Percentiles rank a stretch among this genome's conserved stretches.
Conservation (phyloP, 768 basidiomycete genomes). For the Leccinum rimulosum region DNA sequence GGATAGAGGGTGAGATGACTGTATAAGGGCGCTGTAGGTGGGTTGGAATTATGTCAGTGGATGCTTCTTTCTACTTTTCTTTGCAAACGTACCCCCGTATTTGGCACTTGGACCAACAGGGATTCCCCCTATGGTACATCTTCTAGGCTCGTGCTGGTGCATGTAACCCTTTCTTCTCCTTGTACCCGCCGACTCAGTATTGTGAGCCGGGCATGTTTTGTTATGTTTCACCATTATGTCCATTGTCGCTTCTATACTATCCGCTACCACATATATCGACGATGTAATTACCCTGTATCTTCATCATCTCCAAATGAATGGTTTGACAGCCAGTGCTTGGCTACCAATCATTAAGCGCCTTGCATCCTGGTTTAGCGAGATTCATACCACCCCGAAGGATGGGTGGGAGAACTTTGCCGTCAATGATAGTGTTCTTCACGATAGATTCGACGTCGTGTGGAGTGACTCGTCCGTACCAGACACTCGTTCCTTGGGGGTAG, state of each 20-base stretch:
- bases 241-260: slow-evolving; percentile 21
- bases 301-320: not conserved
- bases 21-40: slow-evolving; percentile 23
- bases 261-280: slow-evolving; percentile 26
- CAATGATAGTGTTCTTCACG: slow-evolving; percentile 83
- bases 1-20: slow-evolving; percentile 36
- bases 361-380: slow-evolving; percentile 65
- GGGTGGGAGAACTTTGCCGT: slow-evolving; percentile 79
- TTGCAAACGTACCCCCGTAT: slow-evolving; percentile 3
- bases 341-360: slow-evolving; percentile 72
- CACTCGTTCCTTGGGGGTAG: slow-evolving; percentile 77
- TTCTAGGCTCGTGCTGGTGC: slow-evolving; percentile 2
- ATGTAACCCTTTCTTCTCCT: slow-evolving; percentile 2
- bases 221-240: slow-evolving; percentile 4
- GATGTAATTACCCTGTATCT: slow-evolving; percentile 22
- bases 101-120: slow-evolving; percentile 21
- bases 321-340: not conserved
- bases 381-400: slow-evolving; percentile 87
- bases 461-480: slow-evolving; percentile 95
- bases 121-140: slow-evolving; percentile 12
- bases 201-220: not conserved
- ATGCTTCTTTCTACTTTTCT: slow-evolving; percentile 8
- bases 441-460: slow-evolving; percentile 86
- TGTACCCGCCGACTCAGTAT: slow-evolving; percentile 9
- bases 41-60: slow-evolving; percentile 10